Conservation (phyloP, 1,139 yeast species). For the Pneumocystis carinii region DNA sequence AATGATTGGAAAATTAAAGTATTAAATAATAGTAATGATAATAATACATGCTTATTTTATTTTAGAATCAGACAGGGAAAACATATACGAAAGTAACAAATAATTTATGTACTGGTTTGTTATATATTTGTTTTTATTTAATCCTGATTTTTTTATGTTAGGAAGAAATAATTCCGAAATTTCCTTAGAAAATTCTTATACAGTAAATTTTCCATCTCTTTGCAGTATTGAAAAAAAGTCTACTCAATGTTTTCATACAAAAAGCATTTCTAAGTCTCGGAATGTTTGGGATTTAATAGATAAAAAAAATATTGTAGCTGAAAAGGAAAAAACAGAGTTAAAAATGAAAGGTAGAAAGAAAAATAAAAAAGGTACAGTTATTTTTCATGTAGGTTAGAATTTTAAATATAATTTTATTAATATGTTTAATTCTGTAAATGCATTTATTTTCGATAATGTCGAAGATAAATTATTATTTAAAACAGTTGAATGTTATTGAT, state of each 20-base stretch:
- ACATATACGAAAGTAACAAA: not conserved
- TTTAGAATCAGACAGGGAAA: not conserved
- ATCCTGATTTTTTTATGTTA: not conserved
- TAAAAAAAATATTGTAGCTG: not conserved
- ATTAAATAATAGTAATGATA: not conserved
- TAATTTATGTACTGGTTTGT: not conserved
- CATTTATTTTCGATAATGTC: not conserved
- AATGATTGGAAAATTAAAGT: slow-evolving; percentile 10
- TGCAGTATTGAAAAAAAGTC: not conserved
- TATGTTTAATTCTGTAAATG: not conserved
- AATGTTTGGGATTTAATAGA: not conserved
- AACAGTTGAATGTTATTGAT: not conserved
- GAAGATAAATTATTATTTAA: not conserved
- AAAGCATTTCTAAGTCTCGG: not conserved
- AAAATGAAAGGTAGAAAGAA: not conserved
- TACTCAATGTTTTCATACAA: not conserved
- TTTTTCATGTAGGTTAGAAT: not conserved
- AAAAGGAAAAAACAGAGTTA: not conserved
- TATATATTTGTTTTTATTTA: not conserved
- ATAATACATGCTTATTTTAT: not conserved
- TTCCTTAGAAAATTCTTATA: not conserved
- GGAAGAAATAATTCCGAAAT: not conserved
- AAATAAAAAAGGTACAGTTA: not conserved
- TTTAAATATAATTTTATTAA: not conserved
- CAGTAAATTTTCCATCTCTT: not conserved